Evolutionary conservation across 352 stramenopile genomes (phyloP), one percentile per base, ranked within the genome.

Genomic region (Phytophthora tentaculata): DNA sequence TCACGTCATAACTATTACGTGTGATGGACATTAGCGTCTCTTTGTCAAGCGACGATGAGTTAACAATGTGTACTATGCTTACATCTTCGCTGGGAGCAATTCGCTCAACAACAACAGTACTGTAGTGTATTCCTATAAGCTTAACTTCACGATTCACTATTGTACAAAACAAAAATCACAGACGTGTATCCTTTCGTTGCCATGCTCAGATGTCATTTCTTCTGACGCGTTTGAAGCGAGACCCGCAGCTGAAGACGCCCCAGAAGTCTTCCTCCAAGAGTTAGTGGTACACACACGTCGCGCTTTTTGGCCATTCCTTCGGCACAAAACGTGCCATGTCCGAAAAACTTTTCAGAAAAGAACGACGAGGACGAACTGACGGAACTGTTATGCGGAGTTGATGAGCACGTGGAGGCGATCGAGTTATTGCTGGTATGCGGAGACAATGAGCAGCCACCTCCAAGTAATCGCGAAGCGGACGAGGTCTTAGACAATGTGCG

Each of bases 281-380:
- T 93, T 20, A 93, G 62, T 20, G 85, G 79, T 43, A 91, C 79
- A 50, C 72, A 73, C 3, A 80, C 76, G 20, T 90, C 81, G 13
- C 77, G 69, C 23, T 89, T 86, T 48, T 74, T 78, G 44, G 64
- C 58, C 47, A 66, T 82, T 10, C 70, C 73, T 37, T 89, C 79
- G 22, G 88, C 80, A 43, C 83, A 91, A 50, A 93, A 93, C 9
- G 77, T 84, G 19, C 81, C 85, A 43, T 91, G 83, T 0, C 83
- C 85, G 47, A 91, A 81, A 13, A 80, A 72, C 51, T 78, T 77
- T 39, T 91, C 77, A 16, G 71, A 74, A 9, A 55, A 71, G 23
- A 73, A 74, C 1, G 71, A 73, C 4, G 70, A 74, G 19, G 71
- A 68, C 5, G 64, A 71, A 7, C 56, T 16, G 23, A 63, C 56